Percentiles rank a stretch among this genome's conserved stretches.
These are phyloP conservation scores for Globisporangium nunn DNA, from an alignment of 352 stramenopile species.

Conservation along the genomic window DNA sequence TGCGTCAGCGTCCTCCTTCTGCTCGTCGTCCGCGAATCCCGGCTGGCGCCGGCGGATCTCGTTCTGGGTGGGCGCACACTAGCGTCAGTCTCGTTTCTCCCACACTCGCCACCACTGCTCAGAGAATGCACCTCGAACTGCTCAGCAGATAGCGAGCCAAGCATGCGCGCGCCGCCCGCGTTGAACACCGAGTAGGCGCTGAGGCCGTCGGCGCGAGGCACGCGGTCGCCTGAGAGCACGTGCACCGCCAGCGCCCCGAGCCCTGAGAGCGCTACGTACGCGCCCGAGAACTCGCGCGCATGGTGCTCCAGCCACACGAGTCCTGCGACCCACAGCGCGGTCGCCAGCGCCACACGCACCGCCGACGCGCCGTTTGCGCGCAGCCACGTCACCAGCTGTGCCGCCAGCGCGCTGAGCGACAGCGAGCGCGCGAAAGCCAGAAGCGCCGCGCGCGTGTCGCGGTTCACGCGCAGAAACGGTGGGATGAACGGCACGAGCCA, in stretches of 20 bases:
- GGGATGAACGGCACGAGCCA: conserved; percentile 82
- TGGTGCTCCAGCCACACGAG: conserved; percentile 43
- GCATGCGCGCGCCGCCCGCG: conserved; percentile 49
- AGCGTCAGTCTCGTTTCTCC: not conserved
- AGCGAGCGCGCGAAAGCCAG: conserved; percentile 26
- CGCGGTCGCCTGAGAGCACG: conserved; percentile 20
- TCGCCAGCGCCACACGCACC: conserved; percentile 12
- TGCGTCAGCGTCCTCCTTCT: not conserved
- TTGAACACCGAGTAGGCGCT: conserved; percentile 87
- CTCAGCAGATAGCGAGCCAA: conserved; percentile 73
- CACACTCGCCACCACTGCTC: not conserved
- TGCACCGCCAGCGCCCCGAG: conserved; percentile 35
- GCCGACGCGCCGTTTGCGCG: conserved; percentile 15
- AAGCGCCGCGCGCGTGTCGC: conserved; percentile 54
- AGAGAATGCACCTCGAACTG: conserved; percentile 67
- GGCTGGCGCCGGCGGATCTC: conserved; percentile 60
- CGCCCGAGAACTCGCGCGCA: conserved; percentile 42
- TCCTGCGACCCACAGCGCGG: conserved; percentile 31
- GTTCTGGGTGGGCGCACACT: conserved; percentile 27
- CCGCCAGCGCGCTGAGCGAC: conserved; percentile 9
- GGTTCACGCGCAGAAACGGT: conserved; percentile 70
- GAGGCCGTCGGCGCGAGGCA: conserved; percentile 18
- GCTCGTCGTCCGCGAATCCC: conserved; percentile 13
- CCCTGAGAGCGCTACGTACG: conserved; percentile 58
- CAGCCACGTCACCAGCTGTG: conserved; percentile 13